Conservation (phyloP, 768 basidiomycete species). For the Hysterangium stoloniferum region DNA sequence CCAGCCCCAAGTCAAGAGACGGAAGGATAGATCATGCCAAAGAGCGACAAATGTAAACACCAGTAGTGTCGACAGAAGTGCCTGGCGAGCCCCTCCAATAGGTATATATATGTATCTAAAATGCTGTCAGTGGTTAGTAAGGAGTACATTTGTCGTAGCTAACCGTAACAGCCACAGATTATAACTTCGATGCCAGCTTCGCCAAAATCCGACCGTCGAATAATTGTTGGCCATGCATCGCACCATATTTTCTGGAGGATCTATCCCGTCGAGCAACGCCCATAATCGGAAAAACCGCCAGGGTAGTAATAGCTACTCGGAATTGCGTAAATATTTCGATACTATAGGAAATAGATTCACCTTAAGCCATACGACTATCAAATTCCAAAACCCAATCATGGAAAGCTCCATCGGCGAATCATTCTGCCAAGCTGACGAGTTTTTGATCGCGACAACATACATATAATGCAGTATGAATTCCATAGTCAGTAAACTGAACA, state of each 20-base stretch:
- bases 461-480: conserved; percentile 89
- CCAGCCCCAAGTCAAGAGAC: conserved; percentile 94
- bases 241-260: conserved; percentile 98
- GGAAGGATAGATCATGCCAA: conserved; percentile 92
- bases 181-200: conserved; percentile 93
- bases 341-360: conserved; percentile 31
- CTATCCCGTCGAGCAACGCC: conserved; percentile 81
- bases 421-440: conserved; percentile 72
- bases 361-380: conserved; percentile 95
- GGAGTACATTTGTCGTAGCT: conserved; percentile 8
- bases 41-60: conserved; percentile 96
- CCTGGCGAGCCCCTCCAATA: conserved; percentile 61
- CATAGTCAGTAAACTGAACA: conserved; percentile 71
- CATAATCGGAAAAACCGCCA: conserved; percentile 98
- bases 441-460: conserved; percentile 96
- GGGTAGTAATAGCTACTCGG: conserved; percentile 73
- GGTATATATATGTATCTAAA: conserved; percentile 91
- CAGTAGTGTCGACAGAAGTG: conserved; percentile 57
- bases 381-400: conserved; percentile 96
- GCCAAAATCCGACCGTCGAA: conserved; percentile 88
- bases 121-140: background rate
- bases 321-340: background rate
- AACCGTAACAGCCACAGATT: conserved; percentile 93
- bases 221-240: conserved; percentile 99
- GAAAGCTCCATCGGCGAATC: conserved; percentile 72